Base-by-base conservation (phyloP, 176 grass and related monocot genomes). In the Ampelocalamus luodianensis region DNA sequence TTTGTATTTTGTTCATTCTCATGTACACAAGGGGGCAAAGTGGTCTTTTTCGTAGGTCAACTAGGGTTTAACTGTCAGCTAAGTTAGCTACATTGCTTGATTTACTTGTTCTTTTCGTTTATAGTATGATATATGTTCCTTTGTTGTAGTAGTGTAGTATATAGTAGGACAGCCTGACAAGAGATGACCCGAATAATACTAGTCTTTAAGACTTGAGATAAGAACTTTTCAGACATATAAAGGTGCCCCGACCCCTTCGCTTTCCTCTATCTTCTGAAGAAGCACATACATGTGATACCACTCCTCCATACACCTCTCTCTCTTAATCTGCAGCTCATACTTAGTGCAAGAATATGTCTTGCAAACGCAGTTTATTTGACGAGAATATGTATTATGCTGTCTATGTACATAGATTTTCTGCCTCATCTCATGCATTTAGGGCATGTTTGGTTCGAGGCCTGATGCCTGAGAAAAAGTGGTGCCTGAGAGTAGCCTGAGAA, bases 171-270 rank as follows among this genome's bases (percentile, higher is more conserved):
- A 79, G 74, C 27, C 55, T 44, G 66, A 87, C 40, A 87, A 58
- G 46, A 78, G 59, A 87, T 34, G 49, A 27, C 42, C 59, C 34
- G 23, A 76, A 60, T 73, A 67, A 20, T 74, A 3, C 16, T 8
- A 48, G 24, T 48, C 26, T 20, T 68, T 10, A 32, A 27, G 3
- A 37, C 50, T 61, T 10, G 42, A 83, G 69, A 68, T 66, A 66
- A 69, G 49, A 87, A 79, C 20, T 83, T 70, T 55, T 39, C 50
- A 61, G 68, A 61, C 36, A 34, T 90, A 90, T 84, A 91, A 87
- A 87, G 40, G 69, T 44, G 62, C 38, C 60, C 14, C 40, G 8
- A 11, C n/a, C 74, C 74, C 68, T 40, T 67, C 42, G 74, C 38
- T 67, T 79, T 29, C 58, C 46, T 61, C 39, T 9, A 74, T 78